Base-by-base conservation (phyloP, 352 stramenopile species). In the Thraustochytrium sp. region DNA sequence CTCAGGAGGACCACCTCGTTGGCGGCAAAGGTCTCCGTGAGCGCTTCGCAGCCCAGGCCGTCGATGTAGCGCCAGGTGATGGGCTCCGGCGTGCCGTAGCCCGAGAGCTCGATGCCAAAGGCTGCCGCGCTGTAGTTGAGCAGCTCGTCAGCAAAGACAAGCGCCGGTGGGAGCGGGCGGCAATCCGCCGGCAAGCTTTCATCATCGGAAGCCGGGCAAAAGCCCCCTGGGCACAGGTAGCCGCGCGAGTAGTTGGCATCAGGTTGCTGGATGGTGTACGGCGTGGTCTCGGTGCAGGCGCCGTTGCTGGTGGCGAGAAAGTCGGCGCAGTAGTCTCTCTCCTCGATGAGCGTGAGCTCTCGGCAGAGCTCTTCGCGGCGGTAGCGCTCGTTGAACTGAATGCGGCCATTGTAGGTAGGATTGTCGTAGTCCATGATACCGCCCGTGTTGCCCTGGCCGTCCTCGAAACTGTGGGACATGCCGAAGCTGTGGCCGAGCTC, bases 351-450 rank as follows among this genome's bases (percentile, higher is more conserved):
- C 11, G 68, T 44, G 18, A 80, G 68, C 44, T 80, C 75, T 3
- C 16, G 36, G 44, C 75, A 84, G 8, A 56, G 26, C 44, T 84
- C 59, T 36, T 83, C 59, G 34, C 49, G 40, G 8, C 56, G 34
- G 38, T 84, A 84, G 5, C 21, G 8, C 36, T 83, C 75, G 29
- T 84, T 83, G 34, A 84, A 84, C n/a, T 84, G 75, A 29, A 62
- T 65, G 21, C 29, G 31, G 18, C 59, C 75, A 40, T 84, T 40
- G 31, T 82, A 84, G n/a, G 85, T 73, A 34, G 34, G 34, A 5
- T 75, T 23, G 42, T 38, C 75, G 51, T 84, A 84, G 42, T 84
- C 75, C 75, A 84, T 84, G 13, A 84, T 16, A 16, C 75, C 75
- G 40, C 75, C 75, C 31, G 75, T 84, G 9, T 21, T 29, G 31